Evolutionary conservation across 2,329 filamentous ascomycete genomes (phyloP), one percentile per base, ranked within the genome.

Genomic region (Bimuria novae-zelandiae): DNA sequence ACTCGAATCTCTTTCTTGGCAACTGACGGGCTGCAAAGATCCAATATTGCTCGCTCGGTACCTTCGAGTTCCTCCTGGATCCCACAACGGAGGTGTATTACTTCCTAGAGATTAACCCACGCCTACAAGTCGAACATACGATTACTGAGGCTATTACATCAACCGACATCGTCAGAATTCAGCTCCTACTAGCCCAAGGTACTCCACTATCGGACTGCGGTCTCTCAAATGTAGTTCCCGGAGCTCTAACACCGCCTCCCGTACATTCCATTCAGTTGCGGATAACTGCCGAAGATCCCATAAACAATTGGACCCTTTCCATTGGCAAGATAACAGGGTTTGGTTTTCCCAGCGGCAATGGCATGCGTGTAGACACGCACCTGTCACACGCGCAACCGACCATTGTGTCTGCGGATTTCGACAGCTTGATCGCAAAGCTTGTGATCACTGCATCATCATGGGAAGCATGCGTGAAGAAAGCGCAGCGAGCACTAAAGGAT

Each of bases 11-110:
- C 14, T 4, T 16, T 2, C n/a, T n/a, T n/a, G n/a, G n/a, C n/a
- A n/a, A n/a, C n/a, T n/a, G n/a, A n/a, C n/a, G n/a, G 10, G 11
- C 11, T 23, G 7, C 1, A 12, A 21, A 80, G 71, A 79, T 84
- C 45, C 70, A 75, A 3, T 87, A 87, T 64, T 73, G 75, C 42
- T 85, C 82, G 0, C 73, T 87, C 0, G 85, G 85, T 7, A 88
- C 85, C 0, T 86, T 86, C 56, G 85, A 88, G 63, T 88, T 87
- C 52, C 74, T 88, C 0, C 77, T 85, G 11, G 82, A 81, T 51
- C 77, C 80, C 10, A 54, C 68, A 0, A 77, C 70, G 0, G 64
- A 66, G 1, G 77, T 82, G 21, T 83, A 80, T 65, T 86, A 79
- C 68, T 86, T 86, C 59, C 68, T 86, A 5, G 84, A 86, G 61